Evolutionary conservation across 129 eudicot genomes (phyloP), one percentile per base, ranked within the genome.

Genomic region (Deinandra increscens): DNA sequence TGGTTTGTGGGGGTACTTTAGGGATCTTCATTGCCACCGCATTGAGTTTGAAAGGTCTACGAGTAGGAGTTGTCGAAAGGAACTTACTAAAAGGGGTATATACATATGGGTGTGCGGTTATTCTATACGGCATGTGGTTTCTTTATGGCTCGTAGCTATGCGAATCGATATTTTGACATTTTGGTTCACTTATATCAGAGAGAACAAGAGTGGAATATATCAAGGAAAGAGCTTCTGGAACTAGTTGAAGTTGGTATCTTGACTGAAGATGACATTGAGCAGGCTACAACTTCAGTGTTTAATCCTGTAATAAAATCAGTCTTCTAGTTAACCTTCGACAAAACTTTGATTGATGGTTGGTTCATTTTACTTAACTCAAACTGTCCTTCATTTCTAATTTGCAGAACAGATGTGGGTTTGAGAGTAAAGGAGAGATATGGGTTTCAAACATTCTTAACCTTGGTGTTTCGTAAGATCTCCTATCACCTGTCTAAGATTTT

Each of bases 151-250:
- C 31, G 9, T 60, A 55, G 29, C 5, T 59, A 8, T 60, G 44
- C 42, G 36, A 60, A 50, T 41, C 44, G 4, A 58, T 36, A 4
- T 34, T n/a, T 61, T 69, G 72, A 75, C 48, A 61, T 54, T 56
- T 56, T 18, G 37, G 19, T 46, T 68, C 12, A 23, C 66, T 77
- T 59, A 51, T 68, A 63, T 66, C 82, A 94, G 99, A 89, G 99
- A 78, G 99, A 94, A 76, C 99, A 94, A 75, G 99, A 94, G 71
- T 94, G 99, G 99, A 94, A 94, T 75, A 89, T 94, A 76, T 89
- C 99, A 41, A 85, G 87, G 77, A 89, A 94, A 84, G 99, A 94
- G 83, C 90, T 94, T 12, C 1, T 87, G 79, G 99, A 94, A 75
- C 96, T 94, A 66, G 99, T 88, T 42, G 88, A 87, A 80, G 93